Evolutionary conservation across 306 rosid species (phyloP).

Genomic region (Begonia loranthoides): DNA sequence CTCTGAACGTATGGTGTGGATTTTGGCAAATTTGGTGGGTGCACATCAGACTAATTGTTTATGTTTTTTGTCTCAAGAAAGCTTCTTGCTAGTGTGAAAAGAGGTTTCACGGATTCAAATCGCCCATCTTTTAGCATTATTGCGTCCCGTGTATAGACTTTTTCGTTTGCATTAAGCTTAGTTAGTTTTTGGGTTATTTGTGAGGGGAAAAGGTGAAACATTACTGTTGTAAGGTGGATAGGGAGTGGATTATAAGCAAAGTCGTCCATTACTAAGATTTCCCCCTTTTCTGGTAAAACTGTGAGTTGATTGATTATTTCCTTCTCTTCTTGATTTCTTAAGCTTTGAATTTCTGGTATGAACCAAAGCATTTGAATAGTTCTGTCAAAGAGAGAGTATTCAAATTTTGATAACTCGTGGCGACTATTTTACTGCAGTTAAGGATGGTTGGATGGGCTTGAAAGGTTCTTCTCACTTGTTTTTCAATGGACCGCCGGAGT

Average conservation of each 20-base stretch:
- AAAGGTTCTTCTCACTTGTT: conserved; percentile 13
- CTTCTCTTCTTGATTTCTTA: not conserved
- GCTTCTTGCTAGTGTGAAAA: conserved; percentile 5
- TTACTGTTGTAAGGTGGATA: conserved; percentile 22
- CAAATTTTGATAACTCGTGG: conserved; percentile 7
- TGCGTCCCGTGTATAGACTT: conserved; percentile 9
- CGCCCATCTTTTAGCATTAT: no score
- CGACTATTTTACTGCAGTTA: conserved; percentile 2
- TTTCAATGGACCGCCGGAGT: conserved; percentile 58
- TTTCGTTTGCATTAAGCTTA: conserved; percentile 17
- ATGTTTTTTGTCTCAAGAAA: conserved; percentile 28
- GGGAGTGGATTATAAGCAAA: conserved; percentile 56
- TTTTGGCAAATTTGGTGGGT: conserved; percentile 31
- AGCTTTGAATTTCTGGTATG: not conserved
- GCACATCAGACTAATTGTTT: conserved; percentile 21
- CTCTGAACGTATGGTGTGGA: conserved; percentile 29
- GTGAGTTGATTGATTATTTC: not conserved
- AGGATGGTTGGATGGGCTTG: conserved; percentile 18
- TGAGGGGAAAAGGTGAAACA: conserved; percentile 5
- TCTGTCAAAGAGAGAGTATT: conserved; percentile 1
- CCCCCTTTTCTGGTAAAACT: not conserved
- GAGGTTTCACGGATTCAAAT: conserved; percentile 1
- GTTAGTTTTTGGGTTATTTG: conserved; percentile 1
- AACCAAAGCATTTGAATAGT: not conserved
- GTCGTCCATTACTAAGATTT: conserved; percentile 19